Evolutionary conservation across 805 yeast genomes (phyloP).

Genomic region (Lachancea dasiensis): DNA sequence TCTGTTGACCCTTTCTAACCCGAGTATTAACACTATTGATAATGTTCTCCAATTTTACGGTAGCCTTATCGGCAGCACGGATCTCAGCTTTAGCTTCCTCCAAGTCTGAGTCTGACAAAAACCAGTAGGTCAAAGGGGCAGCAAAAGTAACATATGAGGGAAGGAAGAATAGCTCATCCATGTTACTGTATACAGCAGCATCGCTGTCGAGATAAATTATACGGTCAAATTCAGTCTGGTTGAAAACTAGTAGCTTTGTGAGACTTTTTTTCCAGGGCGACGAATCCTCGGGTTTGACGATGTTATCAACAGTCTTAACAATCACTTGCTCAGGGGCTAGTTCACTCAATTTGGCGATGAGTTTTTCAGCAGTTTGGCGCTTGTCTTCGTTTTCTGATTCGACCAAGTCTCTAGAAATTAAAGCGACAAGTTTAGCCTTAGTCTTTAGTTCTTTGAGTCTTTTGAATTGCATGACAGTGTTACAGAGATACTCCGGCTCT

Average conservation of each 20-base stretch:
- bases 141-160: conserved; percentile 38
- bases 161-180: conserved; percentile 44
- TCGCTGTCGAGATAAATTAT: conserved; percentile 51
- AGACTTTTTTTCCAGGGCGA: conserved; percentile 44
- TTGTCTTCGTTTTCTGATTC: conserved; percentile 10
- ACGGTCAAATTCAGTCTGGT: conserved; percentile 40
- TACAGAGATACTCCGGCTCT: conserved; percentile 40
- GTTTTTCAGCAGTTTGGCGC: not conserved
- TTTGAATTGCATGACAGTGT: conserved; percentile 41
- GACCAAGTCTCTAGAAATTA: conserved; percentile 30
- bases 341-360: conserved; percentile 16
- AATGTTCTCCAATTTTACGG: conserved; percentile 19
- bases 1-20: conserved; percentile 12
- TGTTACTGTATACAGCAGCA: conserved; percentile 32
- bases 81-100: conserved; percentile 10
- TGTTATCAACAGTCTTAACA: conserved; percentile 22
- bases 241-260: conserved; percentile 47
- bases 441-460: conserved; percentile 34
- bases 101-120: conserved; percentile 18
- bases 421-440: conserved; percentile 39
- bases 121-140: conserved; percentile 37
- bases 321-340: conserved; percentile 22
- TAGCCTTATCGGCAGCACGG: conserved; percentile 13
- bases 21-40: conserved; percentile 13
- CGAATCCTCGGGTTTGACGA: conserved; percentile 21